A percentile compares a stretch with the other conserved stretches of the same genome.
These are phyloP conservation scores for Diplodia intermedia DNA, from an alignment of 2,329 filamentous ascomycete genomes.

Conservation along the genomic window DNA sequence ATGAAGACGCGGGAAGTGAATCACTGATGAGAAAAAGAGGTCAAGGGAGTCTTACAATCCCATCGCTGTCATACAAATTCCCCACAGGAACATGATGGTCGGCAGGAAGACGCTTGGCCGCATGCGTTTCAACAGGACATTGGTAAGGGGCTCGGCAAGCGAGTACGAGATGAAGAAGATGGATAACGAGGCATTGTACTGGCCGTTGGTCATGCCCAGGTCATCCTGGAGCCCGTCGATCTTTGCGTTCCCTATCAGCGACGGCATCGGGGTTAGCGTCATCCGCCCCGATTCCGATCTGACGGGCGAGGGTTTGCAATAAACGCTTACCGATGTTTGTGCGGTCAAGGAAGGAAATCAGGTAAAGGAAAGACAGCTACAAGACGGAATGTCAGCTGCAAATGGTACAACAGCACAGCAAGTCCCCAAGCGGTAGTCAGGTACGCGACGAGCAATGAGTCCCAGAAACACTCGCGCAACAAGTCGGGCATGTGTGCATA, in stretches of 20 bases:
- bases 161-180: constrained; percentile 90
- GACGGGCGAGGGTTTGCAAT: neutral
- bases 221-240: constrained; percentile 65
- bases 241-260: constrained; percentile 67
- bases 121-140: constrained; percentile 78
- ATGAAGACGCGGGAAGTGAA: neutral
- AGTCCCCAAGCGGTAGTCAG: neutral
- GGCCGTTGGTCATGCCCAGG: constrained; percentile 65
- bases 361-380: constrained; percentile 72
- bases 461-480: no score
- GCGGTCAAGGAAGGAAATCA: constrained; percentile 72
- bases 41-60: constrained; percentile 60
- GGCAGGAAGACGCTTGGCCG: constrained; percentile 82
- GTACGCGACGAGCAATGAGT: no score
- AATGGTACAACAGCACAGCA: neutral
- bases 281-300: neutral
- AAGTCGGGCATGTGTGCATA: constrained; percentile 34
- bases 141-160: constrained; percentile 78
- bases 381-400: neutral
- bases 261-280: neutral
- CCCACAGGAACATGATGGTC: constrained; percentile 78
- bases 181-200: constrained; percentile 78
- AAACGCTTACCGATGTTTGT: constrained; percentile 67
- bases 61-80: constrained; percentile 72
- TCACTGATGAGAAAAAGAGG: neutral